Evolutionary conservation across 805 yeast genomes (phyloP), one percentile per base, ranked within the genome.

Genomic region (Metschnikowia kunwiensis): DNA sequence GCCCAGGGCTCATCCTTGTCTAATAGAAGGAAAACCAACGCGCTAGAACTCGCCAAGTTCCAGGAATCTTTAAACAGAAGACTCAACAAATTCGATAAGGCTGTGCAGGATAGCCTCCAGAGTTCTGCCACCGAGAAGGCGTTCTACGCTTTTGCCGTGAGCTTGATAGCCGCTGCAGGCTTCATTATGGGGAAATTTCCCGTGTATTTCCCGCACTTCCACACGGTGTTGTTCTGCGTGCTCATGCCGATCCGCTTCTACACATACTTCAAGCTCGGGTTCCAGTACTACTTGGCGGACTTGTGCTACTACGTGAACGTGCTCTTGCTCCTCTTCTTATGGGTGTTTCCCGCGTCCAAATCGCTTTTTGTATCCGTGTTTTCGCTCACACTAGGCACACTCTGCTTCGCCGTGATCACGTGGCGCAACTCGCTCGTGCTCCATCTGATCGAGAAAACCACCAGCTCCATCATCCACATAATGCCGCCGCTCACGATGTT

Each of bases 351-450:
- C 0, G 53, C 69, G 22, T 85, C 95, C 2, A 69, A 71, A 25
- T 74, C 80, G 48, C 66, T 91, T 16, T 91, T 83, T 61, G 77
- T 86, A 11, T 75, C 91, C 2, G 87, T 94, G 47, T 89, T 86
- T 60, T 83, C 96, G 7, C 77, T 91, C 42, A 74, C 93, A 1
- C 80, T 83, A 64, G 98, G 97, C 1, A 86, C 97, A 0, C 63
- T 91, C 38, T 76, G 95, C 5, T 89, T 86, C 74, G 97, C 97
- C 0, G 96, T 91, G 15, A 80, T 91, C 28, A 86, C 96, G 0
- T 91, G 97, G 98, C 72, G 95, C 49, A 91, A 91, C 58, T 88
- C 96, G 5, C 68, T 91, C 37, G 97, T 91, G 7, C 68, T 91
- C 31, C 98, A 91, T 55, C 81, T 91, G 9, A 75, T 91, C 42